Conservation (phyloP, 208 protist species). For the Phytomonas sp. region DNA sequence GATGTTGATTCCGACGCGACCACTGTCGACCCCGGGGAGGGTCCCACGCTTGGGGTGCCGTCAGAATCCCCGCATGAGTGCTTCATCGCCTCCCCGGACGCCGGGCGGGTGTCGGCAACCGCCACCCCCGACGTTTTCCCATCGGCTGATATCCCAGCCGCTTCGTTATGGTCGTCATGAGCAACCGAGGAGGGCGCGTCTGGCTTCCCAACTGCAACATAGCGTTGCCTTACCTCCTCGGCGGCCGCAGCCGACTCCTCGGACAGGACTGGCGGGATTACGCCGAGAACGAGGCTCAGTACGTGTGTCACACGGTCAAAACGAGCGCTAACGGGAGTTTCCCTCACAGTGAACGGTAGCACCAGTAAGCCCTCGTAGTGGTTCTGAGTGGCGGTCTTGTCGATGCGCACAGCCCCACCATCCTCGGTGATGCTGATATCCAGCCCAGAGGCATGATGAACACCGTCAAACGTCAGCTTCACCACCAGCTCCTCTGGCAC, state of each 20-base stretch:
- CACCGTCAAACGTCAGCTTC: conserved; percentile 56
- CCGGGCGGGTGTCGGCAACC: neutral
- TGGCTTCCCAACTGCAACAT: neutral
- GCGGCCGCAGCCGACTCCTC: conserved; percentile 24
- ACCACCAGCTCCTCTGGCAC: conserved; percentile 77
- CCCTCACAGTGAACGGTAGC: conserved; percentile 73
- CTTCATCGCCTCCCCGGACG: neutral
- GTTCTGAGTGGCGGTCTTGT: conserved; percentile 26
- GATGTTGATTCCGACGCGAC: neutral
- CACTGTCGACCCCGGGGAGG: neutral
- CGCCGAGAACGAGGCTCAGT: conserved; percentile 62
- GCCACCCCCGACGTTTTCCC: neutral
- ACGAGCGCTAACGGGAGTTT: conserved; percentile 44
- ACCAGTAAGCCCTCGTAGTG: conserved; percentile 51
- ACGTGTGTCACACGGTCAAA: conserved; percentile 43
- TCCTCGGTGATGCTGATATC: conserved; percentile 54
- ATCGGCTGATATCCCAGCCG: conserved; percentile 1
- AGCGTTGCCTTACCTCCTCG: conserved; percentile 20
- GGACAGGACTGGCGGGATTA: conserved; percentile 51
- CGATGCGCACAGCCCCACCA: conserved; percentile 39
- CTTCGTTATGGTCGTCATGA: conserved; percentile 5
- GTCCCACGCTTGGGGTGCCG: neutral
- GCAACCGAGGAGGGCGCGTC: neutral
- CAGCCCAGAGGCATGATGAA: conserved; percentile 37
- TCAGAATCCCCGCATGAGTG: neutral